Conservation (phyloP, 768 basidiomycete genomes). For the Lactarius akahatsu region DNA sequence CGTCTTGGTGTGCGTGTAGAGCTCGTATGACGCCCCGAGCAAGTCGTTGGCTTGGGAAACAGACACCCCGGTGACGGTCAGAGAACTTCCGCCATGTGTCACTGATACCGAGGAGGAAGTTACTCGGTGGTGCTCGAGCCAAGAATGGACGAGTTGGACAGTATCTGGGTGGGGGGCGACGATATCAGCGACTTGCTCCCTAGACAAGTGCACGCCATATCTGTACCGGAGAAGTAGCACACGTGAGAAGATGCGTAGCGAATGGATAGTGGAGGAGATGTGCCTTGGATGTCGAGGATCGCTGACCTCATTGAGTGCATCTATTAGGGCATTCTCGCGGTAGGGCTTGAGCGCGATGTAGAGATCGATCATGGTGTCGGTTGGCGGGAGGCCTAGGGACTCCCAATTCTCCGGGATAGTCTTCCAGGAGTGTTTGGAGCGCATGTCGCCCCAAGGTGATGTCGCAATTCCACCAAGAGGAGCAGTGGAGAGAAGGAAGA, state of each 20-base stretch:
- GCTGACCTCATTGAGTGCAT: too few relatives aligned
- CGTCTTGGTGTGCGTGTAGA: background rate
- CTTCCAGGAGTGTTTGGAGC: too few relatives aligned
- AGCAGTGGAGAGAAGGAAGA: background rate
- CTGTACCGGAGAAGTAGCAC: background rate
- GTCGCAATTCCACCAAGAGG: background rate
- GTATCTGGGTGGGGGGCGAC: background rate
- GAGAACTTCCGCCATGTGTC: background rate
- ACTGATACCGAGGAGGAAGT: background rate
- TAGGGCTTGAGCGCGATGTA: too few relatives aligned
- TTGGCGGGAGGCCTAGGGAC: too few relatives aligned
- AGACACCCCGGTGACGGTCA: background rate
- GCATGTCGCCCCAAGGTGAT: too few relatives aligned
- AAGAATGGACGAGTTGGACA: background rate
- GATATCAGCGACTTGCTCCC: background rate
- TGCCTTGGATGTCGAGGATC: too few relatives aligned
- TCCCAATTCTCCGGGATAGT: too few relatives aligned
- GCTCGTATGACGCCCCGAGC: too few relatives aligned
- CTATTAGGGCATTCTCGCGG: too few relatives aligned
- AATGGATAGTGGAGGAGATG: background rate
- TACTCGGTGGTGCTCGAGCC: background rate
- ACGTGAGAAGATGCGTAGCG: background rate
- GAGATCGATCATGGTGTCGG: too few relatives aligned
- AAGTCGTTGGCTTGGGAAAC: background rate
- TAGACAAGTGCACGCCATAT: background rate